These are phyloP conservation scores for Phytophthora citrophthora DNA, from an alignment of 352 stramenopile genomes.

Conservation along the genomic window DNA sequence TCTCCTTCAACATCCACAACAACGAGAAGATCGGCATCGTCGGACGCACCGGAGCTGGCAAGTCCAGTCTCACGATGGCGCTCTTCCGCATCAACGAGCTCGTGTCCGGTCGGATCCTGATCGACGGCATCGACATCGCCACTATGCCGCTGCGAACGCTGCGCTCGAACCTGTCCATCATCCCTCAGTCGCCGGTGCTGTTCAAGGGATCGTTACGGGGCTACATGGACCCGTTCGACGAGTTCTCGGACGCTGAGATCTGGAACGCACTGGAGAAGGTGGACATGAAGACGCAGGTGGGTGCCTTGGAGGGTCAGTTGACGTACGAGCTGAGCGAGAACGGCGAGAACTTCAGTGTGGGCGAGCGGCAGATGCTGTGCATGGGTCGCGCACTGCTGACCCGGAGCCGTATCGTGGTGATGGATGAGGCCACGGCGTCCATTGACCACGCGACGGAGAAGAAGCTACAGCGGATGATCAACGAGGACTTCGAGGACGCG, in stretches of 20 bases:
- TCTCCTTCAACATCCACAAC: no score
- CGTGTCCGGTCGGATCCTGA: slow-evolving; percentile 46
- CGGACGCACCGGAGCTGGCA: slow-evolving; percentile 88
- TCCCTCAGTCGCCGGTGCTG: slow-evolving; percentile 55
- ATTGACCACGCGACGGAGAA: no score
- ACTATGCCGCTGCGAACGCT: slow-evolving; percentile 38
- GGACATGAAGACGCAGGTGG: no score
- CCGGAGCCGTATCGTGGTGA: no score
- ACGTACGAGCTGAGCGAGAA: no score
- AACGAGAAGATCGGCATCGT: slow-evolving; percentile 72
- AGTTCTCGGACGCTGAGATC: slow-evolving; percentile 56
- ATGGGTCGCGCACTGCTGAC: no score
- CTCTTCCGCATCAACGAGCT: slow-evolving; percentile 91
- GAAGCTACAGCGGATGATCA: not conserved
- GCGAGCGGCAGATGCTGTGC: no score
- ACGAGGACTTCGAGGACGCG: slow-evolving; percentile 76
- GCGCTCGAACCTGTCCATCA: slow-evolving; percentile 33
- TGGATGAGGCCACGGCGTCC: no score
- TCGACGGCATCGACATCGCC: slow-evolving; percentile 48
- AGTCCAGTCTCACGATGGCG: slow-evolving; percentile 84
- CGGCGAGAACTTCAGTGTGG: no score
- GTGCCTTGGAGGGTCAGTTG: no score
- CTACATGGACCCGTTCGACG: slow-evolving; percentile 91
- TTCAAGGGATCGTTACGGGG: slow-evolving; percentile 88
- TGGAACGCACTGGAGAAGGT: no score